Evolutionary conservation across 345 rosid species (phyloP).

Genomic region (Firmiana major): DNA sequence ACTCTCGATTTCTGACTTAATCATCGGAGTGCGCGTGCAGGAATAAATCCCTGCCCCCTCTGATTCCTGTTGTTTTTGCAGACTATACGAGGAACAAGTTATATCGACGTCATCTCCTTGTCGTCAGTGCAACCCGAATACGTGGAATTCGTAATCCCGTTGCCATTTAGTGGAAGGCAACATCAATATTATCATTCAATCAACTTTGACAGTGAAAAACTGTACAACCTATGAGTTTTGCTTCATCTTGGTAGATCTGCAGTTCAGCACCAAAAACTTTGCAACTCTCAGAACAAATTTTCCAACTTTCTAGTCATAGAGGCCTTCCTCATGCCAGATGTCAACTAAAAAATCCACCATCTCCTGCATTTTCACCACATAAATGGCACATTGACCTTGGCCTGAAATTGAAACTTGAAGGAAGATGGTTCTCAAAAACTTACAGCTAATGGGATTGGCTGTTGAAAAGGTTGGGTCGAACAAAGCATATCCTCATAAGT

Average conservation of each 20-base stretch:
- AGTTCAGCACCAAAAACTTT: constrained; percentile 4
- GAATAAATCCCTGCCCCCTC: no score
- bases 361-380: constrained; percentile 32
- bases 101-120: no score
- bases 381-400: not conserved
- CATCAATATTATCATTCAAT: not conserved
- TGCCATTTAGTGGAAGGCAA: no score
- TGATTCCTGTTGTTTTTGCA: no score
- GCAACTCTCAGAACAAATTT: not conserved
- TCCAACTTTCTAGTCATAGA: constrained; percentile 9
- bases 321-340: constrained; percentile 22
- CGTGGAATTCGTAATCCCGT: no score
- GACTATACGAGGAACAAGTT: no score
- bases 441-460: constrained; percentile 41
- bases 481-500: constrained; percentile 39
- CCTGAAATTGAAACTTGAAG: not conserved
- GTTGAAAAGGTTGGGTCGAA: constrained; percentile 33
- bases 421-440: constrained; percentile 17
- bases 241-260: constrained; percentile 4
- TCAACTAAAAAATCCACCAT: constrained; percentile 40
- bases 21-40: no score
- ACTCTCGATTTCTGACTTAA: no score
- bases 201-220: not conserved
- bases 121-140: no score
- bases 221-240: not conserved